Conservation (phyloP, 148 eudicot species). For the Diospyros kaki region DNA sequence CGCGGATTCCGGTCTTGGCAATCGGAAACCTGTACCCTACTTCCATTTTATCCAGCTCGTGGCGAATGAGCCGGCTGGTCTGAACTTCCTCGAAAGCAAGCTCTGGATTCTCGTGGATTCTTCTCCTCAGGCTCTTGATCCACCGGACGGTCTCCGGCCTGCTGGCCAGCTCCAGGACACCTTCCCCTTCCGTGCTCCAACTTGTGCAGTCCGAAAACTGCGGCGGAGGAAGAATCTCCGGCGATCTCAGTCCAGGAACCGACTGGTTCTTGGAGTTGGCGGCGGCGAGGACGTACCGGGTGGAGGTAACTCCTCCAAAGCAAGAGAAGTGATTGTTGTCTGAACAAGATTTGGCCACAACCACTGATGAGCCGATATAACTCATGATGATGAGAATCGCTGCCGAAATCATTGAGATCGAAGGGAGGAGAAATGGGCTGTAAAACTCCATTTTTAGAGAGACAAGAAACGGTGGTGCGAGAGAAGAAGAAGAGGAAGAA, state of each 20-base stretch:
- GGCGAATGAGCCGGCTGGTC: constrained; percentile 48
- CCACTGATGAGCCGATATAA: background rate
- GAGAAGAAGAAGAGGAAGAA: background rate
- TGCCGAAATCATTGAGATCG: background rate
- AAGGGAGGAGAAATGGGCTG: no score
- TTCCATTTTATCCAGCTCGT: constrained; percentile 41
- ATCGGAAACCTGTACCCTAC: constrained; percentile 45
- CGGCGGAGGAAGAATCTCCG: background rate
- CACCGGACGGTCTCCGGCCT: constrained; percentile 39
- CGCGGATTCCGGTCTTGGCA: constrained; percentile 63
- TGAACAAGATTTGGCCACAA: background rate
- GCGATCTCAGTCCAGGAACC: background rate
- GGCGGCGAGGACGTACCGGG: no score
- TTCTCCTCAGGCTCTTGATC: constrained; percentile 45
- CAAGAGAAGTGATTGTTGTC: background rate
- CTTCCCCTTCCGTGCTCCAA: constrained; percentile 25
- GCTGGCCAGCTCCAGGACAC: constrained; percentile 32
- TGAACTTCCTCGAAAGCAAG: constrained; percentile 58
- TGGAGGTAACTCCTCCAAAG: background rate
- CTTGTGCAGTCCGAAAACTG: background rate
- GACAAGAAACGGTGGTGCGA: background rate
- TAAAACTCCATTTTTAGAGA: background rate
- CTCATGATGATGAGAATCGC: background rate
- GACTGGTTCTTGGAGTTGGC: background rate
- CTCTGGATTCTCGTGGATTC: constrained; percentile 65